Evolutionary conservation across 768 basidiomycete genomes (phyloP).

Genomic region (Grammothele lineata): DNA sequence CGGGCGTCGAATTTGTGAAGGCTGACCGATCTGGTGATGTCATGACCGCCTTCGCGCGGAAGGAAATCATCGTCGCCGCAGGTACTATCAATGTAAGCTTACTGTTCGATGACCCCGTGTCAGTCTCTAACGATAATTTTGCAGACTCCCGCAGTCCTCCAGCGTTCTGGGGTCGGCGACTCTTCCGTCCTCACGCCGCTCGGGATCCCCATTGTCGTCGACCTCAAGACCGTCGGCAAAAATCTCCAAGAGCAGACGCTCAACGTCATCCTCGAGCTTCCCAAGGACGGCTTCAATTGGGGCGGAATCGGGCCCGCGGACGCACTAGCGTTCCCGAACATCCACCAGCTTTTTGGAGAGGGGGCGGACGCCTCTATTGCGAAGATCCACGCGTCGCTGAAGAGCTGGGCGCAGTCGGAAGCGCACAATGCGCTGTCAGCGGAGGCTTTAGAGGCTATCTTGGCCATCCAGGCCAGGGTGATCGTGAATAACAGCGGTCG

Average conservation of each 20-base stretch:
- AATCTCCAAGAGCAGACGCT: constrained; percentile 51
- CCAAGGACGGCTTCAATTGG: constrained; percentile 6
- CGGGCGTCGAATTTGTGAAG: constrained; percentile 44
- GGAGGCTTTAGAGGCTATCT: constrained; percentile 39
- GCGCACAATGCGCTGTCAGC: constrained; percentile 36
- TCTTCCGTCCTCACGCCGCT: constrained; percentile 38
- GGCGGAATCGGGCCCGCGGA: constrained; percentile 27
- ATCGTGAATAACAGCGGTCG: constrained; percentile 44
- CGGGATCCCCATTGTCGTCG: constrained; percentile 41
- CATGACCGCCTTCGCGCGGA: constrained; percentile 38
- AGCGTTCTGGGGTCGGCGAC: constrained; percentile 57
- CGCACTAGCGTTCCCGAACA: constrained; percentile 47
- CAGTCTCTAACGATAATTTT: too few relatives aligned
- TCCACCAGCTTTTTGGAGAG: constrained; percentile 42
- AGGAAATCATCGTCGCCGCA: constrained; percentile 51
- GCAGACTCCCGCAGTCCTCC: constrained; percentile 40
- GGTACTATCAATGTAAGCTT: constrained; percentile 36
- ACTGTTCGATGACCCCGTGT: too few relatives aligned
- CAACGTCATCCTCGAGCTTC: constrained; percentile 7
- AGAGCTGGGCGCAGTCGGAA: constrained; percentile 41
- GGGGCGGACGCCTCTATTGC: constrained; percentile 22
- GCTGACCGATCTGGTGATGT: constrained; percentile 26
- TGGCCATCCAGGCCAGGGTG: constrained; percentile 40
- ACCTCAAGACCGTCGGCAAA: constrained; percentile 47
- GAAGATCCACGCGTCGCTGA: constrained; percentile 35